Conservation (phyloP, 2,329 filamentous ascomycete species). For the Colletotrichum paranaense region DNA sequence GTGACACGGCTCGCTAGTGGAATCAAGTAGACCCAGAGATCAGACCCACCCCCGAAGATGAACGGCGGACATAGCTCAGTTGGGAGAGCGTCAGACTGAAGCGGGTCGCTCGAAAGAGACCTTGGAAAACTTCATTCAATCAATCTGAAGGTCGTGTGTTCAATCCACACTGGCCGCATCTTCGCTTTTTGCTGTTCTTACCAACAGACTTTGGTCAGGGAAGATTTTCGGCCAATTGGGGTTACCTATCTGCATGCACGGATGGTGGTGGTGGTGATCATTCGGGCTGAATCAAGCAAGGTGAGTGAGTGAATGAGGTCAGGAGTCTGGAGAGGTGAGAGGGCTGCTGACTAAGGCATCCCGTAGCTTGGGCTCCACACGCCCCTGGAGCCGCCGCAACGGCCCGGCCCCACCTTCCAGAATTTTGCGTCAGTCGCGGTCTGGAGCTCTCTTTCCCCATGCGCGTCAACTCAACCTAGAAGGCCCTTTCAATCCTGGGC, state of each 20-base stretch:
- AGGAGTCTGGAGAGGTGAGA: neutral
- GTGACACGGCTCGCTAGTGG: neutral
- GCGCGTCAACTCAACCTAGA: conserved; percentile 8
- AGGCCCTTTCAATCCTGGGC: neutral
- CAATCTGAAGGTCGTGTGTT: conserved; percentile 25
- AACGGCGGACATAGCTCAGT: conserved; percentile 21
- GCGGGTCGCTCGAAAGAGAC: neutral
- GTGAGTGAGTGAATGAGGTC: no score
- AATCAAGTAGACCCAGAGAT: neutral
- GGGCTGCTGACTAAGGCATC: neutral
- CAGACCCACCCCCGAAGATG: neutral
- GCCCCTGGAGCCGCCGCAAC: neutral
- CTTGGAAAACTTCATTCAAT: conserved; percentile 10
- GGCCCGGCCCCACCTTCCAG: conserved; percentile 30
- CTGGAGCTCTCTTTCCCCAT: conserved; percentile 12
- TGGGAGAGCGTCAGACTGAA: conserved; percentile 25
- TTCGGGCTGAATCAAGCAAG: no score
- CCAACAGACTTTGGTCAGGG: no score
- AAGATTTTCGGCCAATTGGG: no score
- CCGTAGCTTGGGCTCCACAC: neutral
- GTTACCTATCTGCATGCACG: no score
- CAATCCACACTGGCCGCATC: conserved; percentile 22
- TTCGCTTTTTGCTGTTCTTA: neutral
- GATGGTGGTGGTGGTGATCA: no score
- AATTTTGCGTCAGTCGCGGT: conserved; percentile 33